Percentiles rank a stretch among this genome's conserved stretches.
These are phyloP conservation scores for Flueggea neowawraea DNA, from an alignment of 441 rosid genomes.

Conservation along the genomic window DNA sequence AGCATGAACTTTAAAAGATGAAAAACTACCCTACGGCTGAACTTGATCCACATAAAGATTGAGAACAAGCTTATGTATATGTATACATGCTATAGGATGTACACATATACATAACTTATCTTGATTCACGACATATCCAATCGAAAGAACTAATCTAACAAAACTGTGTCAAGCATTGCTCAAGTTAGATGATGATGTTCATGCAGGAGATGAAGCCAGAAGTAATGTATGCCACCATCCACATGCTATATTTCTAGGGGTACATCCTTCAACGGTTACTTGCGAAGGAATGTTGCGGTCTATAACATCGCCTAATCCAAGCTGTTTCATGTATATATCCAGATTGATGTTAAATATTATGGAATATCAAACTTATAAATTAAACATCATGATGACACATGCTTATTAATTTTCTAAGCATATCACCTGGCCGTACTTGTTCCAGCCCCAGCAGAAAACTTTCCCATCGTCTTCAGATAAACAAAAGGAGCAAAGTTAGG, in stretches of 20 bases:
- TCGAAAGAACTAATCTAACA: constrained; percentile 37
- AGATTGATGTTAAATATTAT: not conserved
- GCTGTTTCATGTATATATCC: constrained; percentile 53
- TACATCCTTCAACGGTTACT: too few relatives aligned
- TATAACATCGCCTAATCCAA: constrained; percentile 93
- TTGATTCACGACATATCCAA: constrained; percentile 2
- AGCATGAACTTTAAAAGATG: not conserved
- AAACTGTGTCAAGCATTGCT: too few relatives aligned
- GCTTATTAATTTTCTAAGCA: not conserved
- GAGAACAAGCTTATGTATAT: constrained; percentile 20
- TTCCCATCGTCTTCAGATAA: constrained; percentile 57
- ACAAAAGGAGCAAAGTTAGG: constrained; percentile 14
- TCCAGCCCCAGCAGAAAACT: constrained; percentile 99
- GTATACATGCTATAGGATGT: constrained; percentile 17
- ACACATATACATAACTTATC: constrained; percentile 19
- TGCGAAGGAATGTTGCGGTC: too few relatives aligned
- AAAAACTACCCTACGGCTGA: constrained; percentile 9
- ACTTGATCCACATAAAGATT: constrained; percentile 26
- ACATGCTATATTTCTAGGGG: too few relatives aligned
- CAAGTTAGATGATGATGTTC: too few relatives aligned
- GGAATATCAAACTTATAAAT: too few relatives aligned
- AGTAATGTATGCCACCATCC: too few relatives aligned
- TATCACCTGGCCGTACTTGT: constrained; percentile 95
- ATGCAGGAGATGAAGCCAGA: too few relatives aligned
- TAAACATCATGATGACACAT: too few relatives aligned